Percentiles rank a stretch among this genome's conserved stretches.
Conservation (phyloP, 1,284 basidiomycete genomes). For the Ceratobasidium sp. region DNA sequence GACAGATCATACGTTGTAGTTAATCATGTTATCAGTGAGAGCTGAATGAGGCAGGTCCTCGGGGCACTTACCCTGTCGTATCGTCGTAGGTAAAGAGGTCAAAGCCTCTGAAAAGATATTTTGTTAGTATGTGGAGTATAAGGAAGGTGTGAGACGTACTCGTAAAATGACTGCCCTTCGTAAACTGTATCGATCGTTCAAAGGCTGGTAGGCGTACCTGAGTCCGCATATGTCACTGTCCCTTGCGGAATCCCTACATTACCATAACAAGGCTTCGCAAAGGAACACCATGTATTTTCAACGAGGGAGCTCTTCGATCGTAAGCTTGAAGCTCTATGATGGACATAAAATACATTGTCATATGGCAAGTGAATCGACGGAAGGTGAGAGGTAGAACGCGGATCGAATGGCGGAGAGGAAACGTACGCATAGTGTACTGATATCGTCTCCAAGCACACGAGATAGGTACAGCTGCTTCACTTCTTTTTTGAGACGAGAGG, state of each 20-base stretch:
- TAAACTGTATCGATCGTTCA: slow-evolving; percentile 44
- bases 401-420: neutral
- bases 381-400: neutral
- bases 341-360: neutral
- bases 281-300: slow-evolving; percentile 99
- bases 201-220: neutral
- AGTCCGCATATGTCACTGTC: too few species aligned
- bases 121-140: neutral
- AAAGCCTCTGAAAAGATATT: neutral
- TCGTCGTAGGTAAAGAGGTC: slow-evolving; percentile 14
- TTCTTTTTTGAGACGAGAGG: slow-evolving; percentile 96
- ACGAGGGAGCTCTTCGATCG: slow-evolving; percentile 96
- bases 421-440: slow-evolving; percentile 85
- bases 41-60: neutral
- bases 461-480: slow-evolving; percentile 99
- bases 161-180: slow-evolving; percentile 45
- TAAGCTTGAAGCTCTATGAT: slow-evolving; percentile 97
- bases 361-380: slow-evolving; percentile 22
- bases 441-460: slow-evolving; percentile 85
- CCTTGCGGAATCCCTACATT: too few species aligned
- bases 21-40: too few species aligned
- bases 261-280: slow-evolving; percentile 84
- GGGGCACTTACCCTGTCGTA: slow-evolving; percentile 3
- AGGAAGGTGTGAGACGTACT: slow-evolving; percentile 41
- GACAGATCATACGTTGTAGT: too few species aligned